Percentiles rank a stretch among this genome's conserved stretches.
Conservation (phyloP, 306 rosid genomes). For the Pyrus communis region DNA sequence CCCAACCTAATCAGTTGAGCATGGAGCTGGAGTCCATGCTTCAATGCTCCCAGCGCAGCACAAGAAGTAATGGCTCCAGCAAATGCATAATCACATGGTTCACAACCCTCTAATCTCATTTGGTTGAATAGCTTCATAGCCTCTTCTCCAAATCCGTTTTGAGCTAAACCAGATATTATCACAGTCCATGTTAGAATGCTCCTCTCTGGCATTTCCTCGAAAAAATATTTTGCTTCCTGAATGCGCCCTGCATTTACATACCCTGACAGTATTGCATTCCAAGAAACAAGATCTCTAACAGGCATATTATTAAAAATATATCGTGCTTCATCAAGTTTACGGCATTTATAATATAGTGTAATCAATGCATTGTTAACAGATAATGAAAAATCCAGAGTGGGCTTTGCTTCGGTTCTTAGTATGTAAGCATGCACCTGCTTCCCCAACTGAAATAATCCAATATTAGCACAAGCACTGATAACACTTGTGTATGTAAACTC, state of each 20-base stretch:
- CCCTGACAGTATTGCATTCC: constrained; percentile 21
- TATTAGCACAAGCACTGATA: constrained; percentile 12
- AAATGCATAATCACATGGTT: constrained; percentile 21
- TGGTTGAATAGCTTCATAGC: constrained; percentile 23
- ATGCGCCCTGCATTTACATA: constrained; percentile 6
- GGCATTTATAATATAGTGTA: constrained; percentile 12
- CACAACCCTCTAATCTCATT: constrained; percentile 18
- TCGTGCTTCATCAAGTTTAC: constrained; percentile 12
- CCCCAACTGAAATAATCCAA: constrained; percentile 13
- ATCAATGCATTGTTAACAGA: constrained; percentile 17
- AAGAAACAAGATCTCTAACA: constrained; percentile 11
- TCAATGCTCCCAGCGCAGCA: constrained; percentile 21
- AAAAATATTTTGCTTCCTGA: constrained; percentile 12
- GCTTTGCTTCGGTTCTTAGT: constrained; percentile 10
- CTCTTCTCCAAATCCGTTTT: constrained; percentile 18
- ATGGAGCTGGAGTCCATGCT: constrained; percentile 24
- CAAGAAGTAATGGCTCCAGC: constrained; percentile 20
- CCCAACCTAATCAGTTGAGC: constrained; percentile 16
- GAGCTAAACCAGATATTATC: constrained; percentile 13
- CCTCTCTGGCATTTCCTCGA: constrained; percentile 13
- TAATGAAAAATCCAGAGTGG: constrained; percentile 15
- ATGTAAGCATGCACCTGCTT: constrained; percentile 17
- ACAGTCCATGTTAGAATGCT: constrained; percentile 17
- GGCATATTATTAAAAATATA: constrained; percentile 8
- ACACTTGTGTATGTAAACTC: constrained; percentile 18